Conservation (phyloP, 495 filamentous ascomycete genomes). For the Hypoxylon lienhwacheense region DNA sequence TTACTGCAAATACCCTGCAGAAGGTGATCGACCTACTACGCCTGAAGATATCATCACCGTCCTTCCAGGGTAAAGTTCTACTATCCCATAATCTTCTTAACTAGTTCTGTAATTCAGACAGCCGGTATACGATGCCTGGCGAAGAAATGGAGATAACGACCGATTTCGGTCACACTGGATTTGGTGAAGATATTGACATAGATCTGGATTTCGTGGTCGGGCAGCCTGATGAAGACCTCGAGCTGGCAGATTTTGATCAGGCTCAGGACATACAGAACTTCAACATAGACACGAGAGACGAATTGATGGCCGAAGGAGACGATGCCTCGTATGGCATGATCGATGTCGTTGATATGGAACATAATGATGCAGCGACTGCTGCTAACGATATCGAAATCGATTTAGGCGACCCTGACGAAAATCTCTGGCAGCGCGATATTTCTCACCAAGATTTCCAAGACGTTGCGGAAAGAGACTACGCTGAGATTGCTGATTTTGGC, state of each 20-base stretch:
- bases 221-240: slow-evolving; percentile 64
- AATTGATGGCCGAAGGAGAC: slow-evolving; percentile 54
- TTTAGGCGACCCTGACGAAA: slow-evolving; percentile 28
- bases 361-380: slow-evolving; percentile 20
- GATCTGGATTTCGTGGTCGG: slow-evolving; percentile 68
- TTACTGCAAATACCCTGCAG: neutral
- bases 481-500: slow-evolving; percentile 21
- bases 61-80: neutral
- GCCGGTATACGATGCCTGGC: slow-evolving; percentile 57
- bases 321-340: slow-evolving; percentile 43
- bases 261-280: slow-evolving; percentile 32
- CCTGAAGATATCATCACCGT: neutral
- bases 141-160: slow-evolving; percentile 60
- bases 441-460: slow-evolving; percentile 32
- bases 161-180: slow-evolving; percentile 43
- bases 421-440: slow-evolving; percentile 30
- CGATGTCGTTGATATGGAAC: slow-evolving; percentile 45
- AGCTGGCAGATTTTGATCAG: slow-evolving; percentile 53
- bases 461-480: slow-evolving; percentile 36
- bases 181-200: slow-evolving; percentile 72
- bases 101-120: neutral
- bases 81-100: neutral
- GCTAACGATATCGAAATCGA: slow-evolving; percentile 38
- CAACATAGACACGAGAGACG: slow-evolving; percentile 41
- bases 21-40: neutral